Evolutionary conservation across 192 early-diverging fungal genomes (phyloP).

Genomic region (Coemansia sp.): DNA sequence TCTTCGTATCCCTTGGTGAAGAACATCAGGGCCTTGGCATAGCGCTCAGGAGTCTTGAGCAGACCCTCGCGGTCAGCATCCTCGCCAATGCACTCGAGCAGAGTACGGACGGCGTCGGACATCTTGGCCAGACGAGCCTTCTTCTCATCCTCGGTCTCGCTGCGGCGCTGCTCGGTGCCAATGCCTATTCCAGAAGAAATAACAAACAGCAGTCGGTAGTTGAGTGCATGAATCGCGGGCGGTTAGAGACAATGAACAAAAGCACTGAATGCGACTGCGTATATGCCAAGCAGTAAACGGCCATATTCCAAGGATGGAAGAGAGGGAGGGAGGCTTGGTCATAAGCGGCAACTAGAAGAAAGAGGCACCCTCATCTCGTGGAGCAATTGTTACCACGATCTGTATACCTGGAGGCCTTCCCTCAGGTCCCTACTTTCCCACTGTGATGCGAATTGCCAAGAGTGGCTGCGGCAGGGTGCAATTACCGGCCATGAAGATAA

Average conservation of each 20-base stretch:
- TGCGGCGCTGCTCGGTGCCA: conserved; percentile 75
- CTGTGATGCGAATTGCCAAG: background rate
- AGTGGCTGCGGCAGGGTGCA: conserved; percentile 6
- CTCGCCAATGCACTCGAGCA: conserved; percentile 93
- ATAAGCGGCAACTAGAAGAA: background rate
- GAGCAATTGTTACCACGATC: background rate
- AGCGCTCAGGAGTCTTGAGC: conserved; percentile 92
- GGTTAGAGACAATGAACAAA: background rate
- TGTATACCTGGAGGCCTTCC: background rate
- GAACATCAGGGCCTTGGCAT: conserved; percentile 96
- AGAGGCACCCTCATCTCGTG: background rate
- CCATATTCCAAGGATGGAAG: background rate
- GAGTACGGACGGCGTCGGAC: conserved; percentile 78
- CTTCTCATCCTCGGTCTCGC: conserved; percentile 76
- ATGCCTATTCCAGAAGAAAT: conserved; percentile 54
- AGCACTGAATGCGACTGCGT: background rate
- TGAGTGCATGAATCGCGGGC: background rate
- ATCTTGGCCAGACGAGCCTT: conserved; percentile 73
- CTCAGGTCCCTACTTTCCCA: background rate
- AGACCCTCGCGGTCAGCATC: conserved; percentile 93
- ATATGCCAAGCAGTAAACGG: background rate
- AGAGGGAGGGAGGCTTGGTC: background rate
- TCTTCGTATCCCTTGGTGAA: conserved; percentile 99
- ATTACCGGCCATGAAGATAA: background rate
- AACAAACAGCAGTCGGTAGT: background rate